Evolutionary conservation across 202 grass and related monocot genomes (phyloP), one percentile per base, ranked within the genome.

Genomic region (Eragrostis tef): DNA sequence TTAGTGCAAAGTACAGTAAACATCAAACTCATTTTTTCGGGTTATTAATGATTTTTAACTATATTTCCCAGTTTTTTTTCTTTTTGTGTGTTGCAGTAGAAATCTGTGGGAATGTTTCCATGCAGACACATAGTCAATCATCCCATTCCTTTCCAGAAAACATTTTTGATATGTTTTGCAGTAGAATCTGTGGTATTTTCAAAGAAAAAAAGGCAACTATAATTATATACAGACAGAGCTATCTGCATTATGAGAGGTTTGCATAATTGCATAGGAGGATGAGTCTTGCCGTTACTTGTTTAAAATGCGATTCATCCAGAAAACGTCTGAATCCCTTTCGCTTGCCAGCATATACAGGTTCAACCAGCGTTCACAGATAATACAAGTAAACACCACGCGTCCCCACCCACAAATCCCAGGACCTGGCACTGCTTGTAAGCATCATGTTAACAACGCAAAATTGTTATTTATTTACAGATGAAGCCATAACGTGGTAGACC

Each of bases 401-500:
- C 21, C 44, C 36, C 53, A 58, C 9, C 24, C 5, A 70, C 44
- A 57, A 57, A 70, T 58, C 34, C 49, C 34, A 44, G n/a, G 62
- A 25, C 11, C 21, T 26, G 57, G 2, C 54, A 60, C 57, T 25
- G 59, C 59, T 29, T 29, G n/a, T 62, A 29, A 62, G 25, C 11
- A 62, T 29, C 25, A 29, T 62, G 59, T 27, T 29, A 62, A 12
- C 25, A 15, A 27, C 43, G n/a, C 53, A 57, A 57, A 21, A 21
- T 57, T 57, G 6, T 57, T 57, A 76, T 21, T 70, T 26, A 50
- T 84, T 78, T 54, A 61, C 51, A 64, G 43, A 68, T 73, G 26
- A 68, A 88, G 29, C 21, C 29, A 69, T 73, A 69, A 80, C 50
- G 10, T 45, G 31, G 62, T 88, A 61, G 24, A 24, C 41, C 42